Conservation (phyloP, 2,329 filamentous ascomycete genomes). For the Diplodia scrobiculata region DNA sequence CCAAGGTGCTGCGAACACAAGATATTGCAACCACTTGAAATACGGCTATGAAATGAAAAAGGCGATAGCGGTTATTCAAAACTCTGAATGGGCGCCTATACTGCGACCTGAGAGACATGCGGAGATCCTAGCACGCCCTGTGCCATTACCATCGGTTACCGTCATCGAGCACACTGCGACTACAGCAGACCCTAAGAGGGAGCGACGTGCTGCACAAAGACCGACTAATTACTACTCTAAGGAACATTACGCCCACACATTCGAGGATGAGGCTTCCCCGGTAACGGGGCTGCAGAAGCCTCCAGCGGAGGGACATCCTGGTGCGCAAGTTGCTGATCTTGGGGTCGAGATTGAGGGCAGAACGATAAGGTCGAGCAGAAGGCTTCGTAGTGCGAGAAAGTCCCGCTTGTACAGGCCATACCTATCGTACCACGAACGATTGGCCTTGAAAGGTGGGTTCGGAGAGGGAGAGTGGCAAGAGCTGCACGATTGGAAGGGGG, state of each 20-base stretch:
- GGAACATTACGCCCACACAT: slow-evolving; percentile 29
- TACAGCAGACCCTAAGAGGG: neutral
- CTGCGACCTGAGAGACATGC: slow-evolving; percentile 15
- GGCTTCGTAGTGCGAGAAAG: neutral
- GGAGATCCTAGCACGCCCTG: neutral
- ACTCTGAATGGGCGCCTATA: slow-evolving; percentile 8
- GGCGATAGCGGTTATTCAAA: slow-evolving; percentile 35
- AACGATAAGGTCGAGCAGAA: too few relatives aligned
- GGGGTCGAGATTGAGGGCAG: neutral
- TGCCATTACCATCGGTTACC: neutral
- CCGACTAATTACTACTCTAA: slow-evolving; percentile 8
- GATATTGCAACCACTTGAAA: slow-evolving; percentile 34
- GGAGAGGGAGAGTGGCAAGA: slow-evolving; percentile 34
- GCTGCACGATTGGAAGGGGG: slow-evolving; percentile 38
- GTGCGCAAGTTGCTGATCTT: neutral
- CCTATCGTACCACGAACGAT: slow-evolving; percentile 35
- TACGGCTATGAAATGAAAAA: slow-evolving; percentile 31
- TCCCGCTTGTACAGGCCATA: slow-evolving; percentile 32
- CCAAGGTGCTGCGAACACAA: slow-evolving; percentile 35
- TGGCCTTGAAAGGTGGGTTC: slow-evolving; percentile 30
- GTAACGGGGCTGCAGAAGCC: neutral
- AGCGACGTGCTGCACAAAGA: slow-evolving; percentile 9
- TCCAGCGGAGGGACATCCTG: neutral
- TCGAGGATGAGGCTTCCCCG: slow-evolving; percentile 33
- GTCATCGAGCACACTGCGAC: too few relatives aligned